Evolutionary conservation across 768 basidiomycete species (phyloP), one percentile per base, ranked within the genome.

Genomic region (Filobasidium wieringae): DNA sequence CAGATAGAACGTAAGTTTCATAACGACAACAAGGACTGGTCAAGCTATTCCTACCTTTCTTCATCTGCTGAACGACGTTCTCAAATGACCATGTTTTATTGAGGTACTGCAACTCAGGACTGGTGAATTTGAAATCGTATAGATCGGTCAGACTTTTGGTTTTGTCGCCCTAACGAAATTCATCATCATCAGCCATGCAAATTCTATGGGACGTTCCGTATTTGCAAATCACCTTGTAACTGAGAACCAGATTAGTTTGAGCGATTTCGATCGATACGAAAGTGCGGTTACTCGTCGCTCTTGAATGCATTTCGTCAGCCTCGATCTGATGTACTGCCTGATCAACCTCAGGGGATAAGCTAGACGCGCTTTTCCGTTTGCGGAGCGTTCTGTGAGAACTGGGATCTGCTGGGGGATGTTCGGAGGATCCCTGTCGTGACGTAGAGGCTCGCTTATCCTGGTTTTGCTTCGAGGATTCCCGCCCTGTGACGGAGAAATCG

Each of bases 121-220:
- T 89, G 60, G 81, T 81, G 69, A 91, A 88, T 54, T 87, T 83
- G 68, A 95, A 87, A 15, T 89, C 89, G 54, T 85, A 85, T 61
- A 76, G 57, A 56, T 78, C 72, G 2, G 76, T 74, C 26, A 78
- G 50, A 22, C 58, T 66, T 51, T 55, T 64, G 27, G 40, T 34
- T 34, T 66, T 68, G 54, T 66, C 66, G 55, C 66, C 66, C 68
- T 75, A 55, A 31, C 4, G 9, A 22, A 1, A 32, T 12, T 45
- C 22, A 4, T 7, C 11, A 8, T 57, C 9, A 31, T 30, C 37
- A 40, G 55, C 24, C 19, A 85, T 83, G 68, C 86, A 86, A 71
- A 56, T 27, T 19, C 39, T 9, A 31, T 43, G 22, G 19, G 15
- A 9, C 9, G 22, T 54, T 26, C 60, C 33, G n/a, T 1, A 26